A percentile compares a stretch with the other conserved stretches of the same genome.
Evolutionary conservation across 371 early-diverging fungal genomes (phyloP).

Genomic region (Mortierella sp.): DNA sequence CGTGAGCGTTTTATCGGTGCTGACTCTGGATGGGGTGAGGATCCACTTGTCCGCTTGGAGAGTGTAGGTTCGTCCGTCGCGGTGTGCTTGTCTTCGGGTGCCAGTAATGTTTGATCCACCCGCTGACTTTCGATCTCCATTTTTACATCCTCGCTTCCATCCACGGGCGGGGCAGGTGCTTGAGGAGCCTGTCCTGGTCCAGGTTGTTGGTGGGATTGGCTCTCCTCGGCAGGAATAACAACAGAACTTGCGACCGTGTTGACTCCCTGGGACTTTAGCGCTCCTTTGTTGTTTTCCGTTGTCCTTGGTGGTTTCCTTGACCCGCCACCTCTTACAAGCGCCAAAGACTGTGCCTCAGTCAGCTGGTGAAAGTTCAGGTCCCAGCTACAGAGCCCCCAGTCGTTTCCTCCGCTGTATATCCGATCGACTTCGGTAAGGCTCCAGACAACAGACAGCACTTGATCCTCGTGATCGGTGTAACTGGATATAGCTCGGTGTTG

Average conservation of each 20-base stretch:
- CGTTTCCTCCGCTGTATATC: constrained; percentile 51
- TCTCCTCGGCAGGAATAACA: not conserved
- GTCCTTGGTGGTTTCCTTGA: not conserved
- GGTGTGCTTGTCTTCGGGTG: not conserved
- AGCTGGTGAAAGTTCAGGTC: constrained; percentile 30
- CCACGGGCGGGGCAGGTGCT: not conserved
- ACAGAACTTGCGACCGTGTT: not conserved
- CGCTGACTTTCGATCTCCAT: not conserved
- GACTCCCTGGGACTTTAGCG: not conserved
- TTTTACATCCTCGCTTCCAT: not conserved
- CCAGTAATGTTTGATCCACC: not conserved
- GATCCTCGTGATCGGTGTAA: constrained; percentile 19
- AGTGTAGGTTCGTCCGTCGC: not conserved
- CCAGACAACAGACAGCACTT: constrained; percentile 41
- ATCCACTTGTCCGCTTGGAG: constrained; percentile 6
- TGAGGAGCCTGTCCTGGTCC: not conserved
- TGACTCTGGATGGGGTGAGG: not conserved
- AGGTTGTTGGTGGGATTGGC: not conserved
- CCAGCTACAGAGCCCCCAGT: constrained; percentile 50
- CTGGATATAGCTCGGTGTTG: constrained; percentile 28
- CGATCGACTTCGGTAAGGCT: constrained; percentile 37
- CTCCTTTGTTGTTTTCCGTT: not conserved
- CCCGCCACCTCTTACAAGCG: constrained; percentile 4
- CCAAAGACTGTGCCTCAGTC: constrained; percentile 4
- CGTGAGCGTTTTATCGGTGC: constrained; percentile 22